Percentiles rank a stretch among this genome's conserved stretches.
Evolutionary conservation across 2,329 filamentous ascomycete genomes (phyloP).

Genomic region (Fusarium sambucinum): DNA sequence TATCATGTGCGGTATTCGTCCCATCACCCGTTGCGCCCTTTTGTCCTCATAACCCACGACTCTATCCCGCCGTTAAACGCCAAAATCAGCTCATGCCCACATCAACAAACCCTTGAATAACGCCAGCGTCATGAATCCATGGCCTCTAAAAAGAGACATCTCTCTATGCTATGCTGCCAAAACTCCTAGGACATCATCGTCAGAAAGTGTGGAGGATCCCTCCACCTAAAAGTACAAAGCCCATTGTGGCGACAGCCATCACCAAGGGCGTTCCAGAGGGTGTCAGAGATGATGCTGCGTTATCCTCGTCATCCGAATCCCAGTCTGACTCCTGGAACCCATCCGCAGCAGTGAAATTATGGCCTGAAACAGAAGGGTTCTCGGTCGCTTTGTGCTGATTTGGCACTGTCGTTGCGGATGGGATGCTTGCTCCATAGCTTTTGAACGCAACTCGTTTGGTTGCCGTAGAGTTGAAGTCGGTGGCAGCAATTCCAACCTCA

Average conservation of each 20-base stretch:
- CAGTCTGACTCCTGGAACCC: conserved; percentile 48
- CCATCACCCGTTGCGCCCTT: conserved; percentile 33
- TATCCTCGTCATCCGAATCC: conserved; percentile 17
- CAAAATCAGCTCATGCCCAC: conserved; percentile 37
- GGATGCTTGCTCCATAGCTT: conserved; percentile 63
- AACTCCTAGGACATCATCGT: conserved; percentile 6
- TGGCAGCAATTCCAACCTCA: conserved; percentile 66
- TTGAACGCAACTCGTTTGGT: conserved; percentile 64
- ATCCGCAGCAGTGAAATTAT: conserved; percentile 47
- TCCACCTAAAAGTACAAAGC: conserved; percentile 44
- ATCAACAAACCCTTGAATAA: conserved; percentile 31
- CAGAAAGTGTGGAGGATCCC: conserved; percentile 32
- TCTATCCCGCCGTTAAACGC: conserved; percentile 33
- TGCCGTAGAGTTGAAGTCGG: conserved; percentile 66
- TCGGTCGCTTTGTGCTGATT: conserved; percentile 53
- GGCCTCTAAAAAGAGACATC: conserved; percentile 10
- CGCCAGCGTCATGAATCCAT: conserved; percentile 36
- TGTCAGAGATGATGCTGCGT: conserved; percentile 30
- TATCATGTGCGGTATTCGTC: conserved; percentile 32
- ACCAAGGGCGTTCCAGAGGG: conserved; percentile 31
- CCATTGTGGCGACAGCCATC: conserved; percentile 36
- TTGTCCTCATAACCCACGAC: conserved; percentile 33
- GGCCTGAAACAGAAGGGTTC: conserved; percentile 33
- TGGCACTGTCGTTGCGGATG: conserved; percentile 61
- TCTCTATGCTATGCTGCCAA: conserved; percentile 19